These are phyloP conservation scores for Stephanodiscus triporus DNA, from an alignment of 108 stramenopile genomes.

Conservation along the genomic window DNA sequence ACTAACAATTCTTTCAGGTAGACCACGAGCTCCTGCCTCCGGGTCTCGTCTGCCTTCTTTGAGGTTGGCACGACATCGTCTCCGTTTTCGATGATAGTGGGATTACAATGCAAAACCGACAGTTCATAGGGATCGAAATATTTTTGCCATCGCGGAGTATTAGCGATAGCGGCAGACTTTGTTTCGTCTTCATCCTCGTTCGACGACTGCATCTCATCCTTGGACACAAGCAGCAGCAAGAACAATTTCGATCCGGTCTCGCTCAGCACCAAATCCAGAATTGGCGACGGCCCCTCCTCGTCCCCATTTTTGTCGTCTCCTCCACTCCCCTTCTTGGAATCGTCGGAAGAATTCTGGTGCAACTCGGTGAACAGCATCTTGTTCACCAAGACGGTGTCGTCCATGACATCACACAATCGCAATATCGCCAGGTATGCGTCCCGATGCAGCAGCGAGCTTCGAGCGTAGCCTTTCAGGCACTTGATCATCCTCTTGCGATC, in stretches of 20 bases:
- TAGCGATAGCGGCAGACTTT: conserved; percentile 1
- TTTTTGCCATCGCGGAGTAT: conserved; percentile 47
- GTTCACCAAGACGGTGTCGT: conserved; percentile 94
- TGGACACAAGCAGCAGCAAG: conserved; percentile 72
- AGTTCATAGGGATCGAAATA: conserved; percentile 91
- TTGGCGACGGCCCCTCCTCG: conserved; percentile 53
- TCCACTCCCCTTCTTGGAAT: conserved; percentile 11
- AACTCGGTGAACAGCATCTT: conserved; percentile 90
- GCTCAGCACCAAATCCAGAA: conserved; percentile 75
- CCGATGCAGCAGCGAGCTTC: conserved; percentile 82
- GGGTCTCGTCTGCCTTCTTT: conserved; percentile 84
- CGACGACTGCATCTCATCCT: conserved; percentile 50
- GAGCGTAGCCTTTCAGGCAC: conserved; percentile 89
- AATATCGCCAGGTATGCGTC: conserved; percentile 92
- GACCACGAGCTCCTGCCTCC: conserved; percentile 80
- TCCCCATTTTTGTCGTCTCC: no score
- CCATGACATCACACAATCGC: conserved; percentile 85
- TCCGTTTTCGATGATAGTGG: conserved; percentile 50
- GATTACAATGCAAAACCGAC: conserved; percentile 68
- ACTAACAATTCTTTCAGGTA: conserved; percentile 69
- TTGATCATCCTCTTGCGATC: conserved; percentile 92
- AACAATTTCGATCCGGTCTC: conserved; percentile 89
- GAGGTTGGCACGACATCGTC: conserved; percentile 76
- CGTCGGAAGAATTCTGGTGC: conserved; percentile 46
- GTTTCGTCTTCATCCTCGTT: conserved; percentile 11